Base-by-base conservation (phyloP, 164 flowering plant species). In the Magnolia changhungtana region DNA sequence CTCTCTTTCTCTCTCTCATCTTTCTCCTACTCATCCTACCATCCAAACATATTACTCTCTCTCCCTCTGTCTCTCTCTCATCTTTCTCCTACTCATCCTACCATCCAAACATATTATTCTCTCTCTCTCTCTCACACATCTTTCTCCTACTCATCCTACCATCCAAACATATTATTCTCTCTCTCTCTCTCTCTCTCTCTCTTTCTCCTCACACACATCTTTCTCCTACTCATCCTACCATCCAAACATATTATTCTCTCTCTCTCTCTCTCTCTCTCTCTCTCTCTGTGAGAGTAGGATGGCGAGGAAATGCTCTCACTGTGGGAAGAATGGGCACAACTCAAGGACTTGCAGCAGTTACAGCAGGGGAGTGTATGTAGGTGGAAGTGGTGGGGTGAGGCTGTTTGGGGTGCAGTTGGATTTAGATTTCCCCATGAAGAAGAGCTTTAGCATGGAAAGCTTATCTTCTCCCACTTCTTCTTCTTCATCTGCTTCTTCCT, bases 291-390 rank as follows among this genome's bases (percentile, higher is more conserved):
- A 20, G 68, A 23, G 68, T 65, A 83, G 75, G 77, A 92, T 91
- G 96, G 93, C 87, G 51, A 92, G 96, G 76, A 92, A 88, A 81
- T 92, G 96, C 83, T 92, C 96, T 72, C 93, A 86, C 80, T 92
- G 96, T 85, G 94, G 97, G 67, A 89, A 89, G 85, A 82, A 83
- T 69, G 97, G 97, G 59, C 97, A 92, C 52, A 92, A 92, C 83
- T 89, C 93, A 78, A 88, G 94, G 80, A 92, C 94, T 24, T 93
- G 97, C 79, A 81, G 78, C 27, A 73, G 23, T 75, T 76, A 72
- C 80, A 82, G 82, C 45, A 37, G 45, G 45, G 45, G 45, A 4
- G 45, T 37, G 45, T 37, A 37, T 37, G 45, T 37, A 68, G 45
- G 45, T 37, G 83, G 83, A 21, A 45, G 71, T 61, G 73, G 50